phyloP scores from a whole-genome alignment of 345 rosid species.

The Eucalyptus rudis region DNA sequence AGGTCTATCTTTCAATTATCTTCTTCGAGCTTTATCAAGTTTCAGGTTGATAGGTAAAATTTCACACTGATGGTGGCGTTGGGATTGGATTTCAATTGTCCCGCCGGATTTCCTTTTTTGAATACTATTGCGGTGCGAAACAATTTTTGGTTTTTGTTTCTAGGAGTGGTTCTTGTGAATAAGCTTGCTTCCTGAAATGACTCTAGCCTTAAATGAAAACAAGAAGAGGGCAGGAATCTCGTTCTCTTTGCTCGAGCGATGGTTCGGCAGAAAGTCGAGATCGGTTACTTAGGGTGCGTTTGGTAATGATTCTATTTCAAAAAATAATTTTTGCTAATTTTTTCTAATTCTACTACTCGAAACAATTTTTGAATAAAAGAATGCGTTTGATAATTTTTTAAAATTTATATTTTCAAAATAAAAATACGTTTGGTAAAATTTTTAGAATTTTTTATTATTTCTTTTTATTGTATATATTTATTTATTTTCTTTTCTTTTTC shows the following conservation, averaged over 20 bases:
- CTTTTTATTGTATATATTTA: no score
- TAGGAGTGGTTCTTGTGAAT: neutral
- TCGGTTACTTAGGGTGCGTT: rapidly evolving
- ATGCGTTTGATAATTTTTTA: no score
- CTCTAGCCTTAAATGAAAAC: neutral
- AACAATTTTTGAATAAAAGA: rapidly evolving
- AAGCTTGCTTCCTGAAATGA: neutral
- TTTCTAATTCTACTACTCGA: rapidly evolving
- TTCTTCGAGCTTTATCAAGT: neutral
- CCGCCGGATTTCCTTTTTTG: neutral
- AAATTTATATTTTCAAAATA: rapidly evolving
- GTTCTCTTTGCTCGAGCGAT: neutral
- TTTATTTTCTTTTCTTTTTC: no score
- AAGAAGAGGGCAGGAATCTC: neutral
- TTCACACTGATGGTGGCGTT: neutral
- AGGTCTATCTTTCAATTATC: neutral
- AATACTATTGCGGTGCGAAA: neutral
- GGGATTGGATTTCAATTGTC: neutral
- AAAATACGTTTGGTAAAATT: rapidly evolving
- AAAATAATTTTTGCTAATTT: no score
- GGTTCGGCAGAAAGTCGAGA: neutral
- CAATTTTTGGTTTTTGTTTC: neutral
- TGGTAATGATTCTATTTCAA: rapidly evolving
- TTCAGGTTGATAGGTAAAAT: neutral
- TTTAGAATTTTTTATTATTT: no score